These are phyloP conservation scores for Cercospora sesami DNA, from an alignment of 2,329 filamentous ascomycete genomes.

Conservation along the genomic window DNA sequence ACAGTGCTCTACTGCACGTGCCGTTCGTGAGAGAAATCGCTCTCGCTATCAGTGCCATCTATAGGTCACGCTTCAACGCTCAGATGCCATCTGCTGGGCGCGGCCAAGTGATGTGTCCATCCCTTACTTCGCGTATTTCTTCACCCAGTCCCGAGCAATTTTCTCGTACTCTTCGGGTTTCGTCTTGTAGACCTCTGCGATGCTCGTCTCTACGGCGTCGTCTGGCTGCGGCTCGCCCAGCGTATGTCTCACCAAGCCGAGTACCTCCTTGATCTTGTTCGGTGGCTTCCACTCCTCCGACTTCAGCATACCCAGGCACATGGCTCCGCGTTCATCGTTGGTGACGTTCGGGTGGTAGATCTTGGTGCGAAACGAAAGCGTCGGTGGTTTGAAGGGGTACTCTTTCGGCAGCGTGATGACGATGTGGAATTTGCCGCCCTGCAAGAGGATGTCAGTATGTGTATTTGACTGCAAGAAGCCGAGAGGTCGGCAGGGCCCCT, in stretches of 20 bases:
- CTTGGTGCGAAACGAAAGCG: slow-evolving; percentile 78
- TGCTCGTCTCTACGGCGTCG: slow-evolving; percentile 81
- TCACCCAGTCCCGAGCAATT: slow-evolving; percentile 71
- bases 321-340: slow-evolving; percentile 79
- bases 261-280: slow-evolving; percentile 71
- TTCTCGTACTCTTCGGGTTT: slow-evolving; percentile 70
- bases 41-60: background rate
- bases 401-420: slow-evolving; percentile 70
- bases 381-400: slow-evolving; percentile 88
- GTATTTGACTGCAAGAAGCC: background rate
- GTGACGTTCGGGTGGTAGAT: slow-evolving; percentile 95
- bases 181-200: slow-evolving; percentile 78
- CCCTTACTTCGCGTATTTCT: slow-evolving; percentile 62
- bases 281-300: slow-evolving; percentile 90
- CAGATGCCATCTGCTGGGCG: background rate
- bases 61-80: background rate
- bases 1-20: background rate
- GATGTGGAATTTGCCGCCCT: slow-evolving; percentile 74
- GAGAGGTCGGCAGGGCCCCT: background rate
- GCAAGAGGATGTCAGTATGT: background rate
- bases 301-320: slow-evolving; percentile 83
- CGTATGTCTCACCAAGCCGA: slow-evolving; percentile 73
- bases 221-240: slow-evolving; percentile 81
- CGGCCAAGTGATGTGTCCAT: background rate
- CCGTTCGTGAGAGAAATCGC: background rate